Evolutionary conservation across 495 filamentous ascomycete species (phyloP), one percentile per base, ranked within the genome.

Genomic region (Tuber indicum): DNA sequence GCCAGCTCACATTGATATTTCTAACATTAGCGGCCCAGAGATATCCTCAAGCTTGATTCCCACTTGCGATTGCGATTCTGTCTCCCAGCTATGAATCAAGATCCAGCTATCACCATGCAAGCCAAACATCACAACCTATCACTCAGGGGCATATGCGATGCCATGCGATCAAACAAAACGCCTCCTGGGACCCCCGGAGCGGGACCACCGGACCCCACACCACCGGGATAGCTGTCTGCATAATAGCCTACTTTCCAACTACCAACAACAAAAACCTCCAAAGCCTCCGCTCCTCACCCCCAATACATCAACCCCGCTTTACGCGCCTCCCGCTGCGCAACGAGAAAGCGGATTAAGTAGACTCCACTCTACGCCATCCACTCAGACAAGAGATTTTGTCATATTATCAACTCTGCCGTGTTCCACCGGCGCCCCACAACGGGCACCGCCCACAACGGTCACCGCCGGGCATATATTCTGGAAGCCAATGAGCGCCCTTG

Each of bases 1-100:
- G 58, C 58, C 58, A 66, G 14, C 58, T 66, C 58, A 66, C 58
- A 66, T 66, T 12, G 58, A 66, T 36, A 66, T 66, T 62, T 32
- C 58, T 17, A 66, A 36, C 58, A 66, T 66, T 26, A 36, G 58
- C 26, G 14, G 14, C 26, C 12, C 16, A 36, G 3, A 17, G 12
- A 36, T 36, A 66, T 36, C 12, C 58, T 7, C 58, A 66, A 66
- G 17, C 26, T 17, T 36, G 58, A 66, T 66, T 36, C 58, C 58
- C 26, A 66, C n/a, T 66, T 36, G 58, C 58, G 14, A 3, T 66
- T 17, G 26, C 58, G 58, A 66, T 66, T 36, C 58, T 0, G 4
- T 17, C 58, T 14, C 14, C 58, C 58, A 36, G 10, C 4, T 16
- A 66, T 66, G 58, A 66, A 66, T 66, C 58, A 36, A 66, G 58